These are phyloP conservation scores for Meyerozyma guilliermondii DNA, from an alignment of 1,139 yeast genomes.

Conservation along the genomic window DNA sequence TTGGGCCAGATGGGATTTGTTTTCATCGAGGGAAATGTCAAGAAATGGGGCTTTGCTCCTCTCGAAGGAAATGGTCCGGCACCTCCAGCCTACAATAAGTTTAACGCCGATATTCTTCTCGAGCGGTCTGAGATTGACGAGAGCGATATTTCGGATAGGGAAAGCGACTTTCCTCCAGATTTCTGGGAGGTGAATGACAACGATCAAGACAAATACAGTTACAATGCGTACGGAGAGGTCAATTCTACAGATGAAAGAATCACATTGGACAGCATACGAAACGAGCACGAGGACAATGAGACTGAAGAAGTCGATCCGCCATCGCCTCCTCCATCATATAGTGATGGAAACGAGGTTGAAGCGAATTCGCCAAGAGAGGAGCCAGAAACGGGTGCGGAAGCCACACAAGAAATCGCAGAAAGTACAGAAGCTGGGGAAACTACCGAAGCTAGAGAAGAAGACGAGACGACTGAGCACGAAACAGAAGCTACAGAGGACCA, in stretches of 20 bases:
- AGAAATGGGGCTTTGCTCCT: slow-evolving; percentile 64
- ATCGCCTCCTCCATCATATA: not conserved
- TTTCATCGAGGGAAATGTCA: slow-evolving; percentile 55
- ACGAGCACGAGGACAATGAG: not conserved
- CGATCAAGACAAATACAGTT: slow-evolving; percentile 31
- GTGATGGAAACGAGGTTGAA: not conserved
- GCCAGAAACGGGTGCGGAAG: too few species aligned
- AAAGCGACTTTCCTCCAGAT: slow-evolving; percentile 52
- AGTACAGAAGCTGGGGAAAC: not conserved
- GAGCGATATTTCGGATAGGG: slow-evolving; percentile 40
- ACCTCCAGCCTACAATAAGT: slow-evolving; percentile 57
- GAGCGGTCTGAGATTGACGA: slow-evolving; percentile 50
- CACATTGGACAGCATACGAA: slow-evolving; percentile 30
- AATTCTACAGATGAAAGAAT: slow-evolving; percentile 36
- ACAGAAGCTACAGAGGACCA: too few species aligned
- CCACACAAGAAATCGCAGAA: not conserved
- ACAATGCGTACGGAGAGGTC: slow-evolving; percentile 35
- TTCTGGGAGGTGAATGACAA: slow-evolving; percentile 38
- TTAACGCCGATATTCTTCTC: slow-evolving; percentile 48
- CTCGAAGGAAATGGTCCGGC: slow-evolving; percentile 56
- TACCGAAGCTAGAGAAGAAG: too few species aligned
- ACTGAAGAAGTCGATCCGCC: not conserved
- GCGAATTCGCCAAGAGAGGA: too few species aligned
- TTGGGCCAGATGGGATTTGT: slow-evolving; percentile 56
- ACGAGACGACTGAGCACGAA: too few species aligned